Conservation (phyloP, 1,284 basidiomycete genomes). For the Phylloporus sp. region DNA sequence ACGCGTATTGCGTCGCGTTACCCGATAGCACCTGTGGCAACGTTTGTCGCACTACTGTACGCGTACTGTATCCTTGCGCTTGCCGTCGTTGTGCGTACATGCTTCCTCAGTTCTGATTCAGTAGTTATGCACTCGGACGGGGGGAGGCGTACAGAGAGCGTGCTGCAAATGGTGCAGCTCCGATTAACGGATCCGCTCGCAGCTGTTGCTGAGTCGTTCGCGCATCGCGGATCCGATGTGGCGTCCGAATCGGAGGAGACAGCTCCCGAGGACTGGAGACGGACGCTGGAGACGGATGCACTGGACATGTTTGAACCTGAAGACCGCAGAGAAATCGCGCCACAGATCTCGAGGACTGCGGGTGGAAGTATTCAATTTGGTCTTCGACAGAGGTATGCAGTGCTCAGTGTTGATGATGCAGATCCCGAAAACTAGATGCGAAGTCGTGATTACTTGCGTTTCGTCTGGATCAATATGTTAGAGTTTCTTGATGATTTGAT, state of each 20-base stretch:
- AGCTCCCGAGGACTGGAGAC: not conserved
- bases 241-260: not conserved
- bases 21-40: slow-evolving; percentile 1
- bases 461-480: too few relatives aligned
- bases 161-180: slow-evolving; percentile 11
- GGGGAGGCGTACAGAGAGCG: not conserved
- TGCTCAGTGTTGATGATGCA: not conserved
- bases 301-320: slow-evolving; percentile 10
- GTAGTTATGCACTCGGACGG: not conserved
- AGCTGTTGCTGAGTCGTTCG: slow-evolving; percentile 2
- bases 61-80: slow-evolving; percentile 1
- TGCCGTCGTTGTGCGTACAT: not conserved
- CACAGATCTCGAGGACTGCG: not conserved
- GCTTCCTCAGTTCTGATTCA: slow-evolving; percentile 4
- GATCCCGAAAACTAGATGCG: not conserved
- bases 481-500: too few relatives aligned
- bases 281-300: slow-evolving; percentile 9
- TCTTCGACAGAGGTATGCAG: not conserved
- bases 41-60: slow-evolving; percentile 6
- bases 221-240: not conserved
- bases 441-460: too few relatives aligned
- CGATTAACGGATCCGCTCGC: slow-evolving; percentile 11
- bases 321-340: not conserved
- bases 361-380: slow-evolving; percentile 1
- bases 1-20: slow-evolving; percentile 6